Conservation (phyloP, 495 filamentous ascomycete species). For the Aspergillus biplanus region DNA sequence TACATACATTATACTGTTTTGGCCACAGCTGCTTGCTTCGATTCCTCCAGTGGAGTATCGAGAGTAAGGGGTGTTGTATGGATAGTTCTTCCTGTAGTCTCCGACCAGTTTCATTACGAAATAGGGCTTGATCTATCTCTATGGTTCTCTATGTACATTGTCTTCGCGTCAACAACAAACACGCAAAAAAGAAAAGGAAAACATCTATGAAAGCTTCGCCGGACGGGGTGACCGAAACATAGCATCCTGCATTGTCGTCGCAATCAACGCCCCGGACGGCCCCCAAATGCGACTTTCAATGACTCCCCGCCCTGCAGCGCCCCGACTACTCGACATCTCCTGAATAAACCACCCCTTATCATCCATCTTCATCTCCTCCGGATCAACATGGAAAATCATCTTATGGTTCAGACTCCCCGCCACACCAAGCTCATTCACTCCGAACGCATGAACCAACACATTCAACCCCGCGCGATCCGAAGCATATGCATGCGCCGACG, state of each 20-base stretch:
- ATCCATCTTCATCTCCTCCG: constrained; percentile 8
- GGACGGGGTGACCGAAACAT: not conserved
- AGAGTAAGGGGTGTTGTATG: too few relatives aligned
- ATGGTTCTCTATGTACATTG: not conserved
- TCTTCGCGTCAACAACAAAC: not conserved
- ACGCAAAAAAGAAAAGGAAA: not conserved
- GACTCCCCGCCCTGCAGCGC: not conserved
- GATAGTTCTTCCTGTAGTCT: too few relatives aligned
- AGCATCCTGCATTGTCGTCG: constrained; percentile 10
- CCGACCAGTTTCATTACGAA: too few relatives aligned
- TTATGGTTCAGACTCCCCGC: constrained; percentile 16
- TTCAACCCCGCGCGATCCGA: constrained; percentile 10
- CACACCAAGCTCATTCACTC: not conserved
- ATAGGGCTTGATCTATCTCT: not conserved
- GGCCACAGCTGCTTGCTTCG: too few relatives aligned
- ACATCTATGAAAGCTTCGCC: constrained; percentile 4
- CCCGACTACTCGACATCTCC: constrained; percentile 8
- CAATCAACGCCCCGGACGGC: constrained; percentile 9
- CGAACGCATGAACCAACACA: constrained; percentile 10
- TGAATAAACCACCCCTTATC: constrained; percentile 14
- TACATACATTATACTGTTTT: too few relatives aligned
- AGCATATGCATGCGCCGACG: constrained; percentile 4
- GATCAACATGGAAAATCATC: constrained; percentile 9
- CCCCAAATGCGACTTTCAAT: constrained; percentile 17
- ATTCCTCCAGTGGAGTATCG: too few relatives aligned